Percentiles rank a stretch among this genome's conserved stretches.
phyloP scores from a whole-genome alignment of 371 early-diverging fungal species.

The Rhizopus stolonifer region DNA sequence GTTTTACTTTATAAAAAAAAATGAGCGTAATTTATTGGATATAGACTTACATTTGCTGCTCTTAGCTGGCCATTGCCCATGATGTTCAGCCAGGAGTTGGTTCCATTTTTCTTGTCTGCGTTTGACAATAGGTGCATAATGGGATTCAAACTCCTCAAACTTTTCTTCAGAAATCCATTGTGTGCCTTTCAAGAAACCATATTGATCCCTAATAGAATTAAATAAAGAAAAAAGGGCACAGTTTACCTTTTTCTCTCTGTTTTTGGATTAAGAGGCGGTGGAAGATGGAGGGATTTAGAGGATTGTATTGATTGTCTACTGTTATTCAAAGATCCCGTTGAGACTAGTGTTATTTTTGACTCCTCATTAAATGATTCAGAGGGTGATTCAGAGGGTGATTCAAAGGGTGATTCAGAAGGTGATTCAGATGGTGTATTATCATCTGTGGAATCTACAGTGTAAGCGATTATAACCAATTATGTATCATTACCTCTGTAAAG shows the following conservation, averaged over 20 bases:
- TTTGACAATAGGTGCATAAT: slow-evolving; percentile 61
- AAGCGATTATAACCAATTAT: not conserved
- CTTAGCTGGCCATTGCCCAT: slow-evolving; percentile 55
- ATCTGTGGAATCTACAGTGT: too few species aligned
- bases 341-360: slow-evolving; percentile 2
- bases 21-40: not conserved
- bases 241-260: slow-evolving; percentile 7
- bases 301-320: not conserved
- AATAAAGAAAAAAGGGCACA: too few species aligned
- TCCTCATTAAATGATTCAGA: not conserved
- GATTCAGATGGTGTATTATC: too few species aligned
- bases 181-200: slow-evolving; percentile 64
- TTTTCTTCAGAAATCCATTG: slow-evolving; percentile 62
- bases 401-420: not conserved
- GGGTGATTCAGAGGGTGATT: not conserved
- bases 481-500: slow-evolving; percentile 4
- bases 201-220: slow-evolving; percentile 52
- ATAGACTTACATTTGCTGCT: slow-evolving; percentile 56
- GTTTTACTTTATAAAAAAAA: slow-evolving; percentile 54
- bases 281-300: not conserved
- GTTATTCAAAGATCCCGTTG: not conserved
- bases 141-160: slow-evolving; percentile 54
- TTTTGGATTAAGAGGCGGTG: slow-evolving; percentile 10
- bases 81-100: slow-evolving; percentile 53
- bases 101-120: slow-evolving; percentile 64